Percentiles rank a stretch among this genome's conserved stretches.
Evolutionary conservation across 768 basidiomycete species (phyloP).

Genomic region (Dictyophora rubrovolvata): DNA sequence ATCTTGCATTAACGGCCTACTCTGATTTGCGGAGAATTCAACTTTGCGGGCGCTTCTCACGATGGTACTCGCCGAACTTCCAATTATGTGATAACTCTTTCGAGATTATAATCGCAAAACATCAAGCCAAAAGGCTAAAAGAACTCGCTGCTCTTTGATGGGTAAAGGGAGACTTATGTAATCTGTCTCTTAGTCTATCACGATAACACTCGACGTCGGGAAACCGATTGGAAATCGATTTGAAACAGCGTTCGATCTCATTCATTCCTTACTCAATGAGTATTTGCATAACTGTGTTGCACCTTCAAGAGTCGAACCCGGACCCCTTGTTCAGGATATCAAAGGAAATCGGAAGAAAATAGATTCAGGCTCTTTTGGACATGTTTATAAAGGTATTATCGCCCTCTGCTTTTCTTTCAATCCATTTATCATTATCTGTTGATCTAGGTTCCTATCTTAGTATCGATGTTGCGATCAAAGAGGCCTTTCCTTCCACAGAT

Average conservation of each 20-base stretch:
- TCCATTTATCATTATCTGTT: not conserved
- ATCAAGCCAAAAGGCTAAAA: too few relatives aligned
- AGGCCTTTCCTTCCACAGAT: slow-evolving; percentile 82
- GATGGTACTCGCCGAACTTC: too few relatives aligned
- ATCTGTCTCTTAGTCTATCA: not conserved
- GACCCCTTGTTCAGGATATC: slow-evolving; percentile 50
- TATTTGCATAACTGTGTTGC: slow-evolving; percentile 12
- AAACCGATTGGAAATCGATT: not conserved
- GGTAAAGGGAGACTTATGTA: too few relatives aligned
- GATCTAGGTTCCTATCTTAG: slow-evolving; percentile 79
- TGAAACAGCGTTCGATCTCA: slow-evolving; percentile 59
- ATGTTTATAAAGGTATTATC: slow-evolving; percentile 74
- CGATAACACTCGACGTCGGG: not conserved
- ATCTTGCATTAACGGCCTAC: too few relatives aligned
- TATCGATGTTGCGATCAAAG: slow-evolving; percentile 93
- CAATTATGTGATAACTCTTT: too few relatives aligned
- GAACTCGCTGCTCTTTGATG: too few relatives aligned
- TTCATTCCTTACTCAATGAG: slow-evolving; percentile 78
- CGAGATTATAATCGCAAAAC: too few relatives aligned
- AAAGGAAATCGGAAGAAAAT: slow-evolving; percentile 81
- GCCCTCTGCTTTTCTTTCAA: not conserved
- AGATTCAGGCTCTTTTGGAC: slow-evolving; percentile 88
- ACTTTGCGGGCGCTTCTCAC: too few relatives aligned
- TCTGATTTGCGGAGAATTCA: too few relatives aligned
- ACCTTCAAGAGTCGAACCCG: not conserved